Evolutionary conservation across 1,284 basidiomycete genomes (phyloP).

Genomic region (Ceratobasidium sp.): DNA sequence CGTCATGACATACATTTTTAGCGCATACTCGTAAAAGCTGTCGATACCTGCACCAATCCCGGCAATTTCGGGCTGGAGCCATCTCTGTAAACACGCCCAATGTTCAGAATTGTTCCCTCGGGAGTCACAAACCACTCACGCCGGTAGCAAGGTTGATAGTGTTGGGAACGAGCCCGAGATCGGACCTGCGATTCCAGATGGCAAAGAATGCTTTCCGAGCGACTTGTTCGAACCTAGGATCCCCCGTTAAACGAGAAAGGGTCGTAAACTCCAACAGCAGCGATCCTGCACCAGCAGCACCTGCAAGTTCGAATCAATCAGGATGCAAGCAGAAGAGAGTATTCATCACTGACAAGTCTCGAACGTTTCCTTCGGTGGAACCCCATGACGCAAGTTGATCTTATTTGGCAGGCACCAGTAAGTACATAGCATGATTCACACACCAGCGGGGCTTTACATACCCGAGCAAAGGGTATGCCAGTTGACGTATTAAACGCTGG

Average conservation of each 20-base stretch:
- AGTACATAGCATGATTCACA: neutral
- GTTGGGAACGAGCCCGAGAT: constrained; percentile 84
- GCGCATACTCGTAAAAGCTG: constrained; percentile 77
- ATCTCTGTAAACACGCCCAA: constrained; percentile 56
- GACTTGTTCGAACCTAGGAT: constrained; percentile 83
- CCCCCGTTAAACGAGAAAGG: constrained; percentile 84
- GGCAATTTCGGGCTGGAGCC: constrained; percentile 75
- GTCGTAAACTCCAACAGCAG: constrained; percentile 92
- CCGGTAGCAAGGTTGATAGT: constrained; percentile 81
- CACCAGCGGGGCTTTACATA: constrained; percentile 51
- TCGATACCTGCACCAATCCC: constrained; percentile 92
- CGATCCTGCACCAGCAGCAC: constrained; percentile 90
- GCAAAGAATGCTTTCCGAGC: constrained; percentile 87
- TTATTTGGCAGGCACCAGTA: constrained; percentile 49
- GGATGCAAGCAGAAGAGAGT: neutral
- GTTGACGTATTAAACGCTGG: constrained; percentile 90
- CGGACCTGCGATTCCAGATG: constrained; percentile 86
- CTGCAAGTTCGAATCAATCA: constrained; percentile 53
- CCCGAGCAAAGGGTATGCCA: constrained; percentile 87
- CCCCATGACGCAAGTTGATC: constrained; percentile 77
- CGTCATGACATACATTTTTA: constrained; percentile 75
- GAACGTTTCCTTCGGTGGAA: constrained; percentile 69
- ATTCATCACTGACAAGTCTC: constrained; percentile 70
- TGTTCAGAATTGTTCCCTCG: constrained; percentile 10
- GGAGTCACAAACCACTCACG: constrained; percentile 57